Percentiles rank a stretch among this genome's conserved stretches.
Evolutionary conservation across 495 filamentous ascomycete species (phyloP).

Genomic region (Neurospora sp.): DNA sequence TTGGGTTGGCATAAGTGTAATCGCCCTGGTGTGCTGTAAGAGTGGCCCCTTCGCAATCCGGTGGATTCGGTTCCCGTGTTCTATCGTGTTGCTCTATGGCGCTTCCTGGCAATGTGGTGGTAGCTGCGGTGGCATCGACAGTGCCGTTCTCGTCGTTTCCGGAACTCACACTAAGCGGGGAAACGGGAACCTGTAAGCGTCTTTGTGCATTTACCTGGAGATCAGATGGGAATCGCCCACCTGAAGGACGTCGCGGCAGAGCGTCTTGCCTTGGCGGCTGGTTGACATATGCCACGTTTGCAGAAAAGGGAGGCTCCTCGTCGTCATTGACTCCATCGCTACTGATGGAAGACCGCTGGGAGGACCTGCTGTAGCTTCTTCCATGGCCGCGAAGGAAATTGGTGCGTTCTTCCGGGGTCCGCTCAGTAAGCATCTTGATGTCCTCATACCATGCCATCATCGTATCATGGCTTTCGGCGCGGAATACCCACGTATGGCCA

Average conservation of each 20-base stretch:
- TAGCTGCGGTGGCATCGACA: conserved; percentile 41
- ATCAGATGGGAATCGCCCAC: conserved; percentile 86
- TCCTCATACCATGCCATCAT: conserved; percentile 97
- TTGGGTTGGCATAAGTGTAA: not conserved
- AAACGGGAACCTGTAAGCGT: conserved; percentile 64
- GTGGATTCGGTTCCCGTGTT: not conserved
- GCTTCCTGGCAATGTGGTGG: conserved; percentile 40
- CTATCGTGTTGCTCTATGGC: conserved; percentile 22
- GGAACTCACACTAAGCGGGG: conserved; percentile 69
- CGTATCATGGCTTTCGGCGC: conserved; percentile 86
- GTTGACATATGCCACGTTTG: conserved; percentile 38
- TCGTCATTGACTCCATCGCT: conserved; percentile 76
- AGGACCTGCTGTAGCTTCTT: conserved; percentile 61
- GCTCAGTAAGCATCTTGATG: conserved; percentile 77
- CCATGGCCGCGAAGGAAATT: conserved; percentile 74
- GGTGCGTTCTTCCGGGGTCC: conserved; percentile 78
- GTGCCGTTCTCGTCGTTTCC: conserved; percentile 43
- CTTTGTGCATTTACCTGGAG: conserved; percentile 60
- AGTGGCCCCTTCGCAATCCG: not conserved
- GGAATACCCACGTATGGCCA: conserved; percentile 95
- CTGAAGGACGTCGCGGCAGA: conserved; percentile 54
- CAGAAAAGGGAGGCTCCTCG: conserved; percentile 66
- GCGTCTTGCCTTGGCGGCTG: conserved; percentile 36
- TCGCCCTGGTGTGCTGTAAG: not conserved
- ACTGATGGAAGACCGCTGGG: conserved; percentile 53